phyloP scores from a whole-genome alignment of 169 alveolate species.

The Eimeria sp. region DNA sequence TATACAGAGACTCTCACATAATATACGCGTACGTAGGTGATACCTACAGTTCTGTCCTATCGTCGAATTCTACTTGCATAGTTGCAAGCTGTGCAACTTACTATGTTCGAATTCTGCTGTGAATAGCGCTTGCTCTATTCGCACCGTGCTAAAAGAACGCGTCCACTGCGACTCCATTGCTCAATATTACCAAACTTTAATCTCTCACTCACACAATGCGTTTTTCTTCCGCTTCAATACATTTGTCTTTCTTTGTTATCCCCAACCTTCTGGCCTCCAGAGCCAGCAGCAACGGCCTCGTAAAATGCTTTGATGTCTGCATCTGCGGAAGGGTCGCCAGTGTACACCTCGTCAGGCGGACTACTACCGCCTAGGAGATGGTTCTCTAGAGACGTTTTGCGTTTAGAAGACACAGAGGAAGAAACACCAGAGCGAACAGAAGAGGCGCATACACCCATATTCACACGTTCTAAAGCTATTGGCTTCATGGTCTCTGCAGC shows the following conservation, averaged over 20 bases:
- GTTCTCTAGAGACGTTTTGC: not conserved
- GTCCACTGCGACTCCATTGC: too few relatives aligned
- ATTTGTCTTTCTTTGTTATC: not conserved
- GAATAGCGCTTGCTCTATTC: too few relatives aligned
- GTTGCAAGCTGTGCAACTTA: too few relatives aligned
- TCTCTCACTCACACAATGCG: not conserved
- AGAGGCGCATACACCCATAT: not conserved
- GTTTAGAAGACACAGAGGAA: not conserved
- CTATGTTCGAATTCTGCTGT: too few relatives aligned
- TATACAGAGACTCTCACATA: too few relatives aligned
- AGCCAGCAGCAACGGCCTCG: not conserved
- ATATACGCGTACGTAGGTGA: too few relatives aligned
- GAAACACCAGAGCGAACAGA: not conserved
- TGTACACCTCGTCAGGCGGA: conserved; percentile 22
- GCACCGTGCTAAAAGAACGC: too few relatives aligned
- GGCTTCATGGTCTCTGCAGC: not conserved
- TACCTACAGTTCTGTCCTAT: too few relatives aligned
- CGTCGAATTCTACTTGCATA: too few relatives aligned
- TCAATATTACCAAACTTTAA: not conserved
- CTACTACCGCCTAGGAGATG: not conserved
- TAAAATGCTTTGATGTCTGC: conserved; percentile 44
- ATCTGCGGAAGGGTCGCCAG: conserved; percentile 51
- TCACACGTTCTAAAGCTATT: not conserved
- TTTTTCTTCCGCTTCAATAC: not conserved
- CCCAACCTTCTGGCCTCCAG: not conserved